These are phyloP conservation scores for Lactifluus subvellereus DNA, from an alignment of 768 basidiomycete species.

Conservation along the genomic window DNA sequence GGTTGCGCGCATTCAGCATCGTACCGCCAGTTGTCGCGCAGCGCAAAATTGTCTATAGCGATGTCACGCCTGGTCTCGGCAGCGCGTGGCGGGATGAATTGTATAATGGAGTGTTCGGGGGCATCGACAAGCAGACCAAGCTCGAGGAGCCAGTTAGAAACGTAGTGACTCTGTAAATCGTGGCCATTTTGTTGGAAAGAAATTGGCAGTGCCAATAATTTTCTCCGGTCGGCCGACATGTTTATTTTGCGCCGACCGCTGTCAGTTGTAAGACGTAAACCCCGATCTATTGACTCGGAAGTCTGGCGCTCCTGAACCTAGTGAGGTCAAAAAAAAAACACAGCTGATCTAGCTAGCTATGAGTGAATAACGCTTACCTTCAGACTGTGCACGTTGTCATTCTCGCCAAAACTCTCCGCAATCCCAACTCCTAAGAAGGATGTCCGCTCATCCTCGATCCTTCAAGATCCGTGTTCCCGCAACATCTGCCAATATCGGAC, in stretches of 20 bases:
- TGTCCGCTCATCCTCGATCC: constrained; percentile 11
- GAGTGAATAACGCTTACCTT: not conserved
- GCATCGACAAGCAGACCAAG: not conserved
- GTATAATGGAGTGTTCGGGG: constrained; percentile 40
- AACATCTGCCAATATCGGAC: constrained; percentile 98
- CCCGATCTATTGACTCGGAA: too few relatives aligned
- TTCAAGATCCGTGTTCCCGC: constrained; percentile 85
- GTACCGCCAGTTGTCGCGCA: constrained; percentile 66
- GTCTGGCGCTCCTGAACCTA: too few relatives aligned
- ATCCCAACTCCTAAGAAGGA: not conserved
- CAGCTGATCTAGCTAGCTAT: too few relatives aligned
- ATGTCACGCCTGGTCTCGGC: constrained; percentile 46
- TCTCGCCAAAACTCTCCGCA: not conserved
- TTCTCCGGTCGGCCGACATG: not conserved
- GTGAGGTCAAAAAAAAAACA: too few relatives aligned
- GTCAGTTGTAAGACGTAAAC: not conserved
- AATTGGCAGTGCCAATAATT: not conserved
- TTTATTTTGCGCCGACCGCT: not conserved
- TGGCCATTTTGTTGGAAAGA: too few relatives aligned
- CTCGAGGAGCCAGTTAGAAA: not conserved
- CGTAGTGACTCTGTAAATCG: not conserved
- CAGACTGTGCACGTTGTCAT: not conserved
- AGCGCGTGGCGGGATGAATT: constrained; percentile 53
- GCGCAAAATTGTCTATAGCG: constrained; percentile 51
- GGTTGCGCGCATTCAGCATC: constrained; percentile 55